Evolutionary conservation across 2,329 filamentous ascomycete species (phyloP).

Genomic region (Chlorencoelia australis): DNA sequence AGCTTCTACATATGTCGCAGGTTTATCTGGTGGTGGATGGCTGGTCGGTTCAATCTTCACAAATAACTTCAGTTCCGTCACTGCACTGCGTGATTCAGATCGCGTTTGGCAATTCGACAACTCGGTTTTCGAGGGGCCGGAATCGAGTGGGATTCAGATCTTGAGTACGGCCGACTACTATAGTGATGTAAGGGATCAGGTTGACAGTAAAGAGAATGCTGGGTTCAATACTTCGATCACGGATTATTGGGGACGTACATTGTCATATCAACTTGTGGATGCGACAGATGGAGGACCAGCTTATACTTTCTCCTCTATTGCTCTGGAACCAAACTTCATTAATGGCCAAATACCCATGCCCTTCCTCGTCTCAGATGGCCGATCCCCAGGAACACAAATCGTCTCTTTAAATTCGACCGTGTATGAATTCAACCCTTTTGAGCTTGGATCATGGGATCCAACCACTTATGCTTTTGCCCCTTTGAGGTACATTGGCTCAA

Average conservation of each 20-base stretch:
- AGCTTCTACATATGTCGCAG: slow-evolving; percentile 68
- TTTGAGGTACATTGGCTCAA: slow-evolving; percentile 60
- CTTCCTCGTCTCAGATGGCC: slow-evolving; percentile 59
- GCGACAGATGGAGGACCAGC: slow-evolving; percentile 60
- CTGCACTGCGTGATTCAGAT: slow-evolving; percentile 40
- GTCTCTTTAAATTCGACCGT: slow-evolving; percentile 65
- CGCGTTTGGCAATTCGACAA: slow-evolving; percentile 53
- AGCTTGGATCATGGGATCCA: slow-evolving; percentile 69
- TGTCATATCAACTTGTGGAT: slow-evolving; percentile 81
- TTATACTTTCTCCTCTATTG: slow-evolving; percentile 77
- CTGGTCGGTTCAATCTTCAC: slow-evolving; percentile 69
- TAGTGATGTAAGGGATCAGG: slow-evolving; percentile 44
- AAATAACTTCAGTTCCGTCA: slow-evolving; percentile 67
- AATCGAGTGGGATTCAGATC: slow-evolving; percentile 38
- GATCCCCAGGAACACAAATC: slow-evolving; percentile 49
- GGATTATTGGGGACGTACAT: slow-evolving; percentile 79
- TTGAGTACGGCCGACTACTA: slow-evolving; percentile 53
- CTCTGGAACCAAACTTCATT: slow-evolving; percentile 50
- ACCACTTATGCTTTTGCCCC: slow-evolving; percentile 63
- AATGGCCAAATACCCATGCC: slow-evolving; percentile 60
- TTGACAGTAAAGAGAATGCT: slow-evolving; percentile 50
- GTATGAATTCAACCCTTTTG: slow-evolving; percentile 70
- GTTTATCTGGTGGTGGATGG: slow-evolving; percentile 77
- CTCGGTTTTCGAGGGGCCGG: slow-evolving; percentile 50
- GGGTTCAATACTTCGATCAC: slow-evolving; percentile 65